Conservation (phyloP, 306 rosid species). For the Elaeagnus macrophylla region DNA sequence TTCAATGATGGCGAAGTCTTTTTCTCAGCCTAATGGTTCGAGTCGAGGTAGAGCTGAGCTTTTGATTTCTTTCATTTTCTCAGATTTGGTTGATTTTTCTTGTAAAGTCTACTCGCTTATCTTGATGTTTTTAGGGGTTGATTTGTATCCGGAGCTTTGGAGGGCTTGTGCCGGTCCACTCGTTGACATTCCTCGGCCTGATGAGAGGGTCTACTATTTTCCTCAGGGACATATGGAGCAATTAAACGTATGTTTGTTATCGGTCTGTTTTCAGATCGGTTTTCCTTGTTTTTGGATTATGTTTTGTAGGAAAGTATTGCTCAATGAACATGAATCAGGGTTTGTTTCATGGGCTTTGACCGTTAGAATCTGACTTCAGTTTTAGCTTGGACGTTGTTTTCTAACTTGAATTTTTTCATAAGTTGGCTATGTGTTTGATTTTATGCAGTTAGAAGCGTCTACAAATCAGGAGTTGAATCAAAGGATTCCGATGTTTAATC, state of each 20-base stretch:
- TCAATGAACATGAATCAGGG: neutral
- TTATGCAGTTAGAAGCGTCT: constrained; percentile 71
- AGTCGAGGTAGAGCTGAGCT: constrained; percentile 39
- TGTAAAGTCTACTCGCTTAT: constrained; percentile 2
- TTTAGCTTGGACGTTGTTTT: constrained; percentile 1
- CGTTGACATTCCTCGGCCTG: constrained; percentile 59
- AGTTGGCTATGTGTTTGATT: constrained; percentile 6
- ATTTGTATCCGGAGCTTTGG: constrained; percentile 65
- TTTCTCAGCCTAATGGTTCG: constrained; percentile 33
- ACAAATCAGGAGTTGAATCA: constrained; percentile 78
- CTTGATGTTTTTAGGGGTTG: constrained; percentile 28
- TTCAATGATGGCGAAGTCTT: constrained; percentile 53
- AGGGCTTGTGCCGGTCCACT: constrained; percentile 81
- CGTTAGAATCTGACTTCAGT: neutral
- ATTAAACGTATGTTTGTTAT: constrained; percentile 27
- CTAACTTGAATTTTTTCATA: neutral
- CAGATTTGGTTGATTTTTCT: neutral
- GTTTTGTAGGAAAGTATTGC: neutral
- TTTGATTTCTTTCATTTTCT: constrained; percentile 6
- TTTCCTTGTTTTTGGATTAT: constrained; percentile 1
- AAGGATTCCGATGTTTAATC: constrained; percentile 62
- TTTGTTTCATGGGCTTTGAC: neutral
- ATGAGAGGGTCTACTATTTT: constrained; percentile 67
- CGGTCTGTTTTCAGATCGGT: constrained; percentile 17
- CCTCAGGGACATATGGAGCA: constrained; percentile 98